Conservation (phyloP, 805 yeast species). For the Cyberlindnera mrakii region DNA sequence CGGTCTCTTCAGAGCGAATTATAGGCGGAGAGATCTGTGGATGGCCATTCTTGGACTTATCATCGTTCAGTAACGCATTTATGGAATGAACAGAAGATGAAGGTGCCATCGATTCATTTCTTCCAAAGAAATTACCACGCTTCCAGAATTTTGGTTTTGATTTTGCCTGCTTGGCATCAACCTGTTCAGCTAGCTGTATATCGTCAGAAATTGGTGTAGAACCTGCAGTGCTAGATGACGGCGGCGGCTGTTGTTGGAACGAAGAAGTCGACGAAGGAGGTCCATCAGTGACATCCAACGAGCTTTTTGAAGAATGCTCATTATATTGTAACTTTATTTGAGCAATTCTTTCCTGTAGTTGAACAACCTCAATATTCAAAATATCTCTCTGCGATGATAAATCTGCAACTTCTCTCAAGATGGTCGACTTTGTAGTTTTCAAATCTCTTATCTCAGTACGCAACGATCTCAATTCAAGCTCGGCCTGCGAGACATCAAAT, state of each 20-base stretch:
- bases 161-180: slow-evolving; percentile 16
- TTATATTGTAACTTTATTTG: slow-evolving; percentile 9
- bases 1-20: slow-evolving; percentile 27
- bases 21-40: slow-evolving; percentile 32
- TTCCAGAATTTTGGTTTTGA: slow-evolving; percentile 29
- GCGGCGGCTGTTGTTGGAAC: slow-evolving; percentile 4
- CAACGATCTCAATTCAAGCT: slow-evolving; percentile 33
- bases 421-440: slow-evolving; percentile 35
- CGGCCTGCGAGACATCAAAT: slow-evolving; percentile 22
- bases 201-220: slow-evolving; percentile 4
- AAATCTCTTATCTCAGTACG: slow-evolving; percentile 36
- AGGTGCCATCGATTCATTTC: slow-evolving; percentile 13
- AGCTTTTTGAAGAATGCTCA: slow-evolving; percentile 5
- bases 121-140: slow-evolving; percentile 17
- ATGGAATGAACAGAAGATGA: slow-evolving; percentile 18
- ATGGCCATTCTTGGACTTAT: slow-evolving; percentile 15
- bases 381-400: slow-evolving; percentile 41
- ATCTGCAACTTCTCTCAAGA: slow-evolving; percentile 45
- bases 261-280: slow-evolving; percentile 4
- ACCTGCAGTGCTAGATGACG: slow-evolving; percentile 1
- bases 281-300: slow-evolving; percentile 4
- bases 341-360: slow-evolving; percentile 17
- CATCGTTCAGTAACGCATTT: slow-evolving; percentile 10
- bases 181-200: slow-evolving; percentile 5
- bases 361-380: slow-evolving; percentile 35